Evolutionary conservation across 2,329 filamentous ascomycete species (phyloP), one percentile per base, ranked within the genome.

Genomic region (Penicillium capsulatum): DNA sequence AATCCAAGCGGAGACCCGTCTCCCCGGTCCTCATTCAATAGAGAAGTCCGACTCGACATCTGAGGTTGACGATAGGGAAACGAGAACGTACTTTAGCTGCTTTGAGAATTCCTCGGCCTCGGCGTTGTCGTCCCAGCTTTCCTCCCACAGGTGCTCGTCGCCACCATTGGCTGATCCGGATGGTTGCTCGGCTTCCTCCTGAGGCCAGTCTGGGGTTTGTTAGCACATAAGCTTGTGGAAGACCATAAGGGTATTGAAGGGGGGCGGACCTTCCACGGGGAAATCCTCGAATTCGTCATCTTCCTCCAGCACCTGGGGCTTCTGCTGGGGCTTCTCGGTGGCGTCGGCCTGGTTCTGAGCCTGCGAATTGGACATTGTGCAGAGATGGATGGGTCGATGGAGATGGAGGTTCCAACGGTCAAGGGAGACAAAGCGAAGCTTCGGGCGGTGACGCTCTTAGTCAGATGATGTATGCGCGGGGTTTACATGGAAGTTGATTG

Each of bases 271-370:
- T 71, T 98, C 91, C 40, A 94, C 86, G 17, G 92, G 92, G 61
- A 98, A 98, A 67, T 98, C 92, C 65, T 98, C 92, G 60, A 98
- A 98, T 72, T 98, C 92, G 67, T 98, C 92, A 62, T 98, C 92
- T 66, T 98, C 92, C 67, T 95, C 92, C 17, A 97, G 77, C 42
- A 85, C 79, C 22, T 83, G 72, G 42, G 80, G 73, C 66, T 84
- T 84, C 52, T 74, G 71, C 53, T 75, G 71, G 42, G 67, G 73
- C 59, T 69, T 72, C 63, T 67, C 58, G 37, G 65, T 56, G 40
- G 60, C 41, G 41, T 68, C 61, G 39, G 50, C 59, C 58, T 61
- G 64, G 46, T 55, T 58, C 44, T 66, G 53, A 41, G 53, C 31
- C 38, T 57, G 53, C 26, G 61, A 45, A 49, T 60, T 64, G 43